Evolutionary conservation across 2,329 filamentous ascomycete genomes (phyloP).

Genomic region (Trichoderma cornu-damae): DNA sequence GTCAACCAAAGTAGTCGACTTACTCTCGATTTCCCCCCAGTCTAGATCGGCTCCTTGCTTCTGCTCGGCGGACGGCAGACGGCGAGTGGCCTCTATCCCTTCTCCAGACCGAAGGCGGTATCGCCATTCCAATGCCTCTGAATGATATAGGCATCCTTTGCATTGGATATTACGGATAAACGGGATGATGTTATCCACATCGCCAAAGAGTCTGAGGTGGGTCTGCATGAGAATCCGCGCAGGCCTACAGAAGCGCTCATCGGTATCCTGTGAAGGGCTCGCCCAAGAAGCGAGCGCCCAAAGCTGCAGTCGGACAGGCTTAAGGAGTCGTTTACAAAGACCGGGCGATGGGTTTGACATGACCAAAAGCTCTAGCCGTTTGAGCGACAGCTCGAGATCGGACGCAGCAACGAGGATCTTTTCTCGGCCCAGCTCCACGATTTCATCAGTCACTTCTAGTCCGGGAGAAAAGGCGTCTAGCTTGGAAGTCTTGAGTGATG

Average conservation of each 20-base stretch:
- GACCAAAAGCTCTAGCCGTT: constrained; percentile 51
- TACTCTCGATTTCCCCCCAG: constrained; percentile 43
- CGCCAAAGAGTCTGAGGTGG: constrained; percentile 53
- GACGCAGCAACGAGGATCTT: constrained; percentile 43
- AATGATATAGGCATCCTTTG: constrained; percentile 40
- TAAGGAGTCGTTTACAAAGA: constrained; percentile 56
- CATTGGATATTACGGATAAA: constrained; percentile 54
- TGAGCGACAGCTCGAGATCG: constrained; percentile 48
- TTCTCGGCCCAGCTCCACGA: constrained; percentile 43
- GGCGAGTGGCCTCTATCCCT: constrained; percentile 47
- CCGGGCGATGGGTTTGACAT: constrained; percentile 63
- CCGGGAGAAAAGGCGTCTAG: not conserved
- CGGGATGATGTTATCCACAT: constrained; percentile 42
- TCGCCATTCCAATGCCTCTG: constrained; percentile 43
- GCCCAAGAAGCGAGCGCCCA: constrained; percentile 58
- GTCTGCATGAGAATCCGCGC: constrained; percentile 50
- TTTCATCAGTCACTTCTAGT: constrained; percentile 30
- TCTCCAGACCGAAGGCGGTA: constrained; percentile 44
- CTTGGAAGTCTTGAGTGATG: constrained; percentile 28
- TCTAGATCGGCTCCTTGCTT: constrained; percentile 31
- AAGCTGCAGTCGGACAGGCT: constrained; percentile 54
- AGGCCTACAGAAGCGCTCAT: constrained; percentile 40
- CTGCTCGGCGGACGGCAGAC: constrained; percentile 23
- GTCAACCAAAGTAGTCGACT: constrained; percentile 44
- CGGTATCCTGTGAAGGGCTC: constrained; percentile 29